A percentile compares a stretch with the other conserved stretches of the same genome.
These are phyloP conservation scores for Candida orba DNA, from an alignment of 805 yeast species.

Conservation along the genomic window DNA sequence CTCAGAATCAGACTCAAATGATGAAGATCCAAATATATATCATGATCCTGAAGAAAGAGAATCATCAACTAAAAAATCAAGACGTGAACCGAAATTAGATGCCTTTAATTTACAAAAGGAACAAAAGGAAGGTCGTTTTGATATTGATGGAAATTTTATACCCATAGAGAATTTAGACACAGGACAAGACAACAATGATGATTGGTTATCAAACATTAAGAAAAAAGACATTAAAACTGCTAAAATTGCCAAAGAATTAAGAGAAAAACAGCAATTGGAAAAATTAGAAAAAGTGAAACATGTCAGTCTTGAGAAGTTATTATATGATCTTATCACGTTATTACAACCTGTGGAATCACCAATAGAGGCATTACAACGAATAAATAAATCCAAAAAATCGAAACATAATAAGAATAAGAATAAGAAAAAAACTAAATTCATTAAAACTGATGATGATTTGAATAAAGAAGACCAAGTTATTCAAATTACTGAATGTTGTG, in stretches of 20 bases:
- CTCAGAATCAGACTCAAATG: slow-evolving; percentile 12
- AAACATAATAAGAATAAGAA: background rate
- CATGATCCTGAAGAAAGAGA: slow-evolving; percentile 15
- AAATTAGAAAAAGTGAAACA: slow-evolving; percentile 9
- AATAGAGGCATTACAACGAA: slow-evolving; percentile 44
- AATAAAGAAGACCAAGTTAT: slow-evolving; percentile 23
- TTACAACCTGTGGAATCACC: slow-evolving; percentile 57
- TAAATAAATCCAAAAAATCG: slow-evolving; percentile 21
- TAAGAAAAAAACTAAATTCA: slow-evolving; percentile 10
- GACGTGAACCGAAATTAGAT: slow-evolving; percentile 40
- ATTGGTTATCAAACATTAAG: slow-evolving; percentile 32
- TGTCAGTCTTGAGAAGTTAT: slow-evolving; percentile 17
- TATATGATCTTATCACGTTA: slow-evolving; percentile 30
- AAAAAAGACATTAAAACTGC: slow-evolving; percentile 32
- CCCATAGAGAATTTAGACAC: slow-evolving; percentile 29
- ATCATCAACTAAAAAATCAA: slow-evolving; percentile 3
- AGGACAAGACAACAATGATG: slow-evolving; percentile 23
- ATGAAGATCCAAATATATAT: slow-evolving; percentile 13
- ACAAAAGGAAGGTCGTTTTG: slow-evolving; percentile 51
- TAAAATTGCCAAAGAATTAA: slow-evolving; percentile 25
- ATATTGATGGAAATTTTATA: slow-evolving; percentile 52
- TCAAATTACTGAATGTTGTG: slow-evolving; percentile 42
- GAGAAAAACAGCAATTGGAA: slow-evolving; percentile 20
- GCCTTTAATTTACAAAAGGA: slow-evolving; percentile 57
- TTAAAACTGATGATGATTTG: slow-evolving; percentile 11